A percentile compares a stretch with the other conserved stretches of the same genome.
These are phyloP conservation scores for Musa troglodytarum DNA, from an alignment of 176 grass and related monocot genomes.

Conservation along the genomic window DNA sequence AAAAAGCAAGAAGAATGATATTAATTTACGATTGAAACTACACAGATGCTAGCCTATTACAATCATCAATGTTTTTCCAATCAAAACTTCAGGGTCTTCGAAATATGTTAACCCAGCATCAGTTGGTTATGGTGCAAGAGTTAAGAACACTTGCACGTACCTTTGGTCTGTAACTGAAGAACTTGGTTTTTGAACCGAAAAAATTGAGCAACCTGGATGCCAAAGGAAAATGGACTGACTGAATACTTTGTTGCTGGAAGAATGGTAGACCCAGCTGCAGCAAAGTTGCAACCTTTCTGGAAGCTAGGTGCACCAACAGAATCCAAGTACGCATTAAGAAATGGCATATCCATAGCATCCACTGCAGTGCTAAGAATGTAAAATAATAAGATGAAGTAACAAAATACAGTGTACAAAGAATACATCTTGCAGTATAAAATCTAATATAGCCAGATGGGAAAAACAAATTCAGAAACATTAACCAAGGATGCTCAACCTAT, in stretches of 20 bases:
- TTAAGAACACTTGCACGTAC: slow-evolving; percentile 20
- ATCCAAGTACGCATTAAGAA: slow-evolving; percentile 81
- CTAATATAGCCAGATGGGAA: neutral
- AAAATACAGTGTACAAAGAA: neutral
- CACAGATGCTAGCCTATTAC: neutral
- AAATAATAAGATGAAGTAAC: slow-evolving; percentile 13
- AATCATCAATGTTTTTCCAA: neutral
- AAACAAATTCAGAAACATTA: neutral
- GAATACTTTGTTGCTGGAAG: slow-evolving; percentile 85
- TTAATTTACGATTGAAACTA: neutral
- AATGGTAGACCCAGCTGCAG: slow-evolving; percentile 85
- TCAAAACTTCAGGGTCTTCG: neutral
- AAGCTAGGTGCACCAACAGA: slow-evolving; percentile 74
- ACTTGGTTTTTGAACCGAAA: slow-evolving; percentile 79
- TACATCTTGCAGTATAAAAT: neutral
- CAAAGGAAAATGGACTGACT: slow-evolving; percentile 90
- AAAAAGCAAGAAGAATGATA: neutral
- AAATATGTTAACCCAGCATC: neutral
- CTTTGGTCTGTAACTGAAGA: slow-evolving; percentile 44
- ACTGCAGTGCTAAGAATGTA: slow-evolving; percentile 37
- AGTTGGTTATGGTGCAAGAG: neutral
- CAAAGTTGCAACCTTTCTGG: slow-evolving; percentile 74
- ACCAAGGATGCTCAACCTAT: too few species aligned
- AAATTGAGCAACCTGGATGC: slow-evolving; percentile 88
- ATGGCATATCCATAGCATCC: slow-evolving; percentile 66